Conservation (phyloP, 2,329 filamentous ascomycete species). For the Exophiala lecanii-corni region DNA sequence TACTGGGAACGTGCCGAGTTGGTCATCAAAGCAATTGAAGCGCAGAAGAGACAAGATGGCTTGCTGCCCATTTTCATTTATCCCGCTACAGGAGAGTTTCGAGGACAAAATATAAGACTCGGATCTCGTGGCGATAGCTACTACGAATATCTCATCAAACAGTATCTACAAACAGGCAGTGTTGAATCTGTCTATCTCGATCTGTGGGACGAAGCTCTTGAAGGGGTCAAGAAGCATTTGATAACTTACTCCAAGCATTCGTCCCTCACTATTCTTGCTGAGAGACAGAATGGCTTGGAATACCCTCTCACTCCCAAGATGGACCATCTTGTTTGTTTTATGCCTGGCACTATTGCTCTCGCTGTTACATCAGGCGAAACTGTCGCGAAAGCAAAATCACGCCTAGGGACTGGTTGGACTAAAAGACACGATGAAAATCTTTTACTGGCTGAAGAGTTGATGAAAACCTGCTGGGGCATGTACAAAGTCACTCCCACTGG, state of each 20-base stretch:
- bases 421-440: constrained; percentile 81
- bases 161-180: constrained; percentile 88
- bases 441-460: constrained; percentile 78
- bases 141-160: constrained; percentile 98
- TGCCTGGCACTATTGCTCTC: constrained; percentile 91
- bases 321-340: constrained; percentile 97
- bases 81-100: constrained; percentile 71
- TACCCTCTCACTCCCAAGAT: constrained; percentile 75
- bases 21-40: constrained; percentile 85
- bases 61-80: constrained; percentile 90
- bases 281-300: constrained; percentile 70
- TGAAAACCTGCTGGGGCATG: constrained; percentile 97
- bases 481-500: constrained; percentile 87
- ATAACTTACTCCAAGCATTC: constrained; percentile 79
- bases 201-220: constrained; percentile 85
- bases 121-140: constrained; percentile 95
- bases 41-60: constrained; percentile 72
- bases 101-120: constrained; percentile 78
- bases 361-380: constrained; percentile 75
- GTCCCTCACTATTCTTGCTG: constrained; percentile 82
- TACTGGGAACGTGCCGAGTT: constrained; percentile 93
- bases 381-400: constrained; percentile 65
- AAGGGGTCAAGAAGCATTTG: constrained; percentile 84
- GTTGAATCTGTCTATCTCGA: constrained; percentile 81
- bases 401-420: constrained; percentile 54